Percentiles rank a stretch among this genome's conserved stretches.
These are phyloP conservation scores for Quercus wislizeni DNA, from an alignment of 306 rosid genomes.

Conservation along the genomic window DNA sequence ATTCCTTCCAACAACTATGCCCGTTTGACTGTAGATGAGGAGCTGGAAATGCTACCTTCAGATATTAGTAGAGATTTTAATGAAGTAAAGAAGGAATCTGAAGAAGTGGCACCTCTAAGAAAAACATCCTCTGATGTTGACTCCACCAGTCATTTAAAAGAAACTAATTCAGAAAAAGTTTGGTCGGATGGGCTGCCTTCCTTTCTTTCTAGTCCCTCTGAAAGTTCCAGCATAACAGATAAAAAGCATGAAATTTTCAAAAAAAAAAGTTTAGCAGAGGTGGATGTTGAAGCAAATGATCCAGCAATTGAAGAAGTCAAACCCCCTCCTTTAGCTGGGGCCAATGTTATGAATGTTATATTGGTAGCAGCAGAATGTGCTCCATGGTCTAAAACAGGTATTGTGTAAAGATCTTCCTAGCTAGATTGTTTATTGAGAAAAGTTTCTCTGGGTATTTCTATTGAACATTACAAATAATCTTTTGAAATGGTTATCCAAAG, in stretches of 20 bases:
- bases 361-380: constrained; percentile 88
- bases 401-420: not conserved
- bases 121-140: constrained; percentile 18
- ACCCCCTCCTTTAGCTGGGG: constrained; percentile 82
- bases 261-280: constrained; percentile 29
- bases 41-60: constrained; percentile 26
- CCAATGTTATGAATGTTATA: constrained; percentile 82
- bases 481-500: not conserved
- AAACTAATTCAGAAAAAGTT: constrained; percentile 21
- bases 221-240: constrained; percentile 20
- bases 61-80: constrained; percentile 23
- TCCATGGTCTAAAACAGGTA: constrained; percentile 96
- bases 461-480: not conserved
- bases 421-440: not conserved
- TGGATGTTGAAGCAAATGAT: constrained; percentile 20
- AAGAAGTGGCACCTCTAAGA: constrained; percentile 23
- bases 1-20: constrained; percentile 29
- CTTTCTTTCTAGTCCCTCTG: constrained; percentile 21
- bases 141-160: constrained; percentile 26
- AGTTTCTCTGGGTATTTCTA: constrained; percentile 9
- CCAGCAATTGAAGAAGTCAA: constrained; percentile 33
- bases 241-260: constrained; percentile 20
- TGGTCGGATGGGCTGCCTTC: constrained; percentile 32
- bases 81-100: constrained; percentile 32
- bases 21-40: constrained; percentile 37